Conservation (phyloP, 2,329 filamentous ascomycete genomes). For the Microdochium trichocladiopsis region DNA sequence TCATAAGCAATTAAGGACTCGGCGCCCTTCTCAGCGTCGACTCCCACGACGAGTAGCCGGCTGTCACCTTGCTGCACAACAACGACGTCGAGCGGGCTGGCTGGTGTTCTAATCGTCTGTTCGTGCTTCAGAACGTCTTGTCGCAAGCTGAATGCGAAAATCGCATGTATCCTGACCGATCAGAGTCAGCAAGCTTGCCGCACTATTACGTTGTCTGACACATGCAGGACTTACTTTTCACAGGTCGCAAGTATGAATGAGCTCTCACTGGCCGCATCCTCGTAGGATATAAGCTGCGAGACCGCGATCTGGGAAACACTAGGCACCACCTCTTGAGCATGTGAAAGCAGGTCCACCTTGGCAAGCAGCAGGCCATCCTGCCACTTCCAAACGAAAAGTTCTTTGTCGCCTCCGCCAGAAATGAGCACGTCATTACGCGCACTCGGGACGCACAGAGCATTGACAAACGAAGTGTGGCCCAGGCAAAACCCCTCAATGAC, state of each 20-base stretch:
- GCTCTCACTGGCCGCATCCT: constrained; percentile 7
- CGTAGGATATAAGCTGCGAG: constrained; percentile 29
- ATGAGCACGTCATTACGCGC: constrained; percentile 57
- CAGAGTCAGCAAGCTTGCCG: not conserved
- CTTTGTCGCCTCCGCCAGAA: constrained; percentile 80
- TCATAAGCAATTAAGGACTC: not conserved
- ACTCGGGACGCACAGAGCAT: constrained; percentile 60
- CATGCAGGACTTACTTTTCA: constrained; percentile 31
- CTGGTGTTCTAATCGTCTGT: constrained; percentile 47
- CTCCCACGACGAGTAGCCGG: constrained; percentile 1
- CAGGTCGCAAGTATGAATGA: constrained; percentile 30
- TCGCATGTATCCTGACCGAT: constrained; percentile 42
- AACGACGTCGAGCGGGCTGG: constrained; percentile 56
- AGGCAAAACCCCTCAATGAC: constrained; percentile 87
- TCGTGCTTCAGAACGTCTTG: constrained; percentile 40
- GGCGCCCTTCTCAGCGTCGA: not conserved
- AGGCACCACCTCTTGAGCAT: constrained; percentile 27
- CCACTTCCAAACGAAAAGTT: constrained; percentile 83
- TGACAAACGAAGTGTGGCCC: constrained; percentile 81
- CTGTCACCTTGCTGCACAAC: constrained; percentile 13
- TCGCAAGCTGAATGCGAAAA: constrained; percentile 58
- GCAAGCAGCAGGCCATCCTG: constrained; percentile 42
- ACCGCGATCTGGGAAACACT: constrained; percentile 38
- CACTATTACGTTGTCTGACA: constrained; percentile 9
- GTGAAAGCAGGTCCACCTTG: constrained; percentile 42